phyloP scores from a whole-genome alignment of 2,329 filamentous ascomycete species.

The Trichoderma harzianum region DNA sequence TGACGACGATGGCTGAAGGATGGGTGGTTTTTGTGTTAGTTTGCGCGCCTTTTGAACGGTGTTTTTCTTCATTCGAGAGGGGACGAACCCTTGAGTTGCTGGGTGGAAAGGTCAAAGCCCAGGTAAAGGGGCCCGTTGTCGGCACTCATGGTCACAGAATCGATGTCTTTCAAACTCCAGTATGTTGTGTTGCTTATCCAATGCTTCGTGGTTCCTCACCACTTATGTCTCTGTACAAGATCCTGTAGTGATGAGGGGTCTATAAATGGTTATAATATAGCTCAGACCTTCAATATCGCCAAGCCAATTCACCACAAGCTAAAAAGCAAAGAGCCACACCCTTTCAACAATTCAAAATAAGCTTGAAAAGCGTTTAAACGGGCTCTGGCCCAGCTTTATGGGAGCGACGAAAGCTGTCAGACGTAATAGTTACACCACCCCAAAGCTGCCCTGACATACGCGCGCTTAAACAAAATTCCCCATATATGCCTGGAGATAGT shows the following conservation, averaged over 20 bases:
- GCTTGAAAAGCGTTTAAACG: background rate
- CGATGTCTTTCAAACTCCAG: background rate
- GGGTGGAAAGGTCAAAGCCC: slow-evolving; percentile 94
- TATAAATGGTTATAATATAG: background rate
- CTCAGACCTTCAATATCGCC: background rate
- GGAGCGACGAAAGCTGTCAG: background rate
- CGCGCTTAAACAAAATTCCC: background rate
- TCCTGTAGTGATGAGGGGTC: background rate
- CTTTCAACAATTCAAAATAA: background rate
- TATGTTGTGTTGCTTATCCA: background rate
- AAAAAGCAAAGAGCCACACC: background rate
- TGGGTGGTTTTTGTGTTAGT: background rate
- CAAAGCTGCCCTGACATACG: background rate
- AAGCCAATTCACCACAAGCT: background rate
- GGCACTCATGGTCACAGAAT: slow-evolving; percentile 30
- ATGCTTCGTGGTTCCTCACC: background rate
- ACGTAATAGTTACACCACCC: background rate
- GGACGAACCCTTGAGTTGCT: slow-evolving; percentile 82
- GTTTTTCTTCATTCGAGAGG: background rate
- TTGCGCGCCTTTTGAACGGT: background rate
- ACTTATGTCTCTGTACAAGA: background rate
- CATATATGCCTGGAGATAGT: background rate
- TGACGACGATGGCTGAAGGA: slow-evolving; percentile 70
- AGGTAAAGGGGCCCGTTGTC: slow-evolving; percentile 65
- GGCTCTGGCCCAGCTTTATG: background rate